These are phyloP conservation scores for Aphanomyces invadans DNA, from an alignment of 352 stramenopile species.

Conservation along the genomic window DNA sequence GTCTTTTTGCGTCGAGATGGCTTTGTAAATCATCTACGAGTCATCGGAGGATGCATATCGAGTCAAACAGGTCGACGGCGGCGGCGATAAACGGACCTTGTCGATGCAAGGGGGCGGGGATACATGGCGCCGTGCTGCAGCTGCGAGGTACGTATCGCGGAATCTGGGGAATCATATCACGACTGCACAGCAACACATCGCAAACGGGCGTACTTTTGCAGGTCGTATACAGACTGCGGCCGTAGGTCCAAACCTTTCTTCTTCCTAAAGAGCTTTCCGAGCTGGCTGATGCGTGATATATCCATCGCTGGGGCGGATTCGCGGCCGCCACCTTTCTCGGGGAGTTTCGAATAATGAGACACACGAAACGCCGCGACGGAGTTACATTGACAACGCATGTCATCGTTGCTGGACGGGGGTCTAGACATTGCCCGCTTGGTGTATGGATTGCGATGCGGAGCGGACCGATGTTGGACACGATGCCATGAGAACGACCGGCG, in stretches of 20 bases:
- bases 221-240: conserved; percentile 16
- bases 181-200: not conserved
- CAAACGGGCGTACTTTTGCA: conserved; percentile 11
- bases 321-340: too few species aligned
- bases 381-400: too few species aligned
- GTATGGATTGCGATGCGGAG: too few species aligned
- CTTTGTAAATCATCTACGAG: conserved; percentile 70
- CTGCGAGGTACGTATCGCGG: conserved; percentile 9
- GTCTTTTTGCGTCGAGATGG: conserved; percentile 75
- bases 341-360: not conserved
- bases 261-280: conserved; percentile 22
- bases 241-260: conserved; percentile 21
- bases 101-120: conserved; percentile 1
- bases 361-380: not conserved
- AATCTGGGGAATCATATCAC: conserved; percentile 1
- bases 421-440: too few species aligned
- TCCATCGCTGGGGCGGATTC: not conserved
- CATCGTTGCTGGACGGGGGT: too few species aligned
- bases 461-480: too few species aligned
- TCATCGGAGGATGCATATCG: not conserved
- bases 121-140: not conserved
- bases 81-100: not conserved
- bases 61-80: too few species aligned
- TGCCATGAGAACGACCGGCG: too few species aligned
- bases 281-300: conserved; percentile 18